phyloP scores from a whole-genome alignment of 139 green algal genomes.

The Choricystis sp. region DNA sequence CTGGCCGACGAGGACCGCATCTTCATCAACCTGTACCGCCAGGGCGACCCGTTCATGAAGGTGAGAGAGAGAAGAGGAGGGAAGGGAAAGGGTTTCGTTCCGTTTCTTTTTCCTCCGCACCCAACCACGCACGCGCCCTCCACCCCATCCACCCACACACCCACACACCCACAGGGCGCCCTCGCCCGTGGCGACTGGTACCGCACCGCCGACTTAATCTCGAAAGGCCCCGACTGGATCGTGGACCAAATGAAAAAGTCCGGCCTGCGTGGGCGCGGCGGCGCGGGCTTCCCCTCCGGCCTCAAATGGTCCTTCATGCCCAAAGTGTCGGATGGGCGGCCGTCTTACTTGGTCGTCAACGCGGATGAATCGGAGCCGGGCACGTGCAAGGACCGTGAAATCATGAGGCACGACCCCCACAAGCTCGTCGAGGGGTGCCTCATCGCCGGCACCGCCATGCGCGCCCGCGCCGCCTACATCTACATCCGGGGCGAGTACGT shows the following conservation, averaged over 20 bases:
- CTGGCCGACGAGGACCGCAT: constrained; percentile 91
- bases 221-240: constrained; percentile 91
- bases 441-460: constrained; percentile 78
- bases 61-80: constrained; percentile 6
- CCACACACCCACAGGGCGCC: constrained; percentile 52
- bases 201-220: constrained; percentile 77
- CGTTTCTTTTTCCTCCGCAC: background rate
- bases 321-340: constrained; percentile 79
- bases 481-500: constrained; percentile 95
- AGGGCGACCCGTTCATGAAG: constrained; percentile 79
- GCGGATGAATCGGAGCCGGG: constrained; percentile 93
- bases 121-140: background rate
- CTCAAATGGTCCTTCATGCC: constrained; percentile 96
- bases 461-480: constrained; percentile 81
- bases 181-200: constrained; percentile 67
- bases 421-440: constrained; percentile 96
- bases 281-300: constrained; percentile 87
- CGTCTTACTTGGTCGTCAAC: constrained; percentile 93
- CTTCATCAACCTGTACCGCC: constrained; percentile 94
- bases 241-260: constrained; percentile 93
- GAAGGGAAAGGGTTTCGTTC: background rate
- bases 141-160: background rate
- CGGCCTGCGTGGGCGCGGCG: constrained; percentile 82
- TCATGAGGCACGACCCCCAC: constrained; percentile 92
- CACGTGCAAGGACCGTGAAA: constrained; percentile 95